phyloP scores from a whole-genome alignment of 306 rosid species.

The Vigna mungo region DNA sequence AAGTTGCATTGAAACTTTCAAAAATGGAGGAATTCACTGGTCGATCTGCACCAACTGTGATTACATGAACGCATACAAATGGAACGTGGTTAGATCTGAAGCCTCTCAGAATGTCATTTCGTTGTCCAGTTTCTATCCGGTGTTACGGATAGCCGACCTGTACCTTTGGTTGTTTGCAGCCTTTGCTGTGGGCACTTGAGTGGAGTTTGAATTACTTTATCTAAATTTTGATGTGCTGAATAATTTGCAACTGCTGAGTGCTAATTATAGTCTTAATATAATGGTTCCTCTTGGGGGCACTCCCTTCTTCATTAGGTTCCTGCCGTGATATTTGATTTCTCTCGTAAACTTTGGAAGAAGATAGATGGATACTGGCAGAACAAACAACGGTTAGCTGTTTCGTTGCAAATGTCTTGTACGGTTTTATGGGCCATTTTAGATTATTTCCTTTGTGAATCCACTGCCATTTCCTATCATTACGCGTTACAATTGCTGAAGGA shows the following conservation, averaged over 20 bases:
- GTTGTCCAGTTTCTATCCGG: conserved; percentile 41
- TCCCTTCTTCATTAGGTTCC: background rate
- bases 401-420: background rate
- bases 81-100: conserved; percentile 26
- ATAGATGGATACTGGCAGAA: background rate
- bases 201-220: conserved; percentile 41
- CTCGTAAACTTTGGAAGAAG: background rate
- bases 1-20: conserved; percentile 91
- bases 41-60: conserved; percentile 93
- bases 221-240: conserved; percentile 59
- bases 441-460: background rate
- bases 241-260: conserved; percentile 50
- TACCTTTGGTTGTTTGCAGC: conserved; percentile 46
- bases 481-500: background rate
- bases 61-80: conserved; percentile 55
- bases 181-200: conserved; percentile 38
- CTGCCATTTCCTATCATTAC: background rate
- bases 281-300: background rate
- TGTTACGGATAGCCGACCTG: conserved; percentile 34
- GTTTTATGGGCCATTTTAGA: background rate
- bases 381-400: conserved; percentile 15
- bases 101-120: conserved; percentile 30
- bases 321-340: conserved; percentile 4
- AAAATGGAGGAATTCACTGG: conserved; percentile 95
- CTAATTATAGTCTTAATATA: conserved; percentile 12